Conservation (phyloP, 2,329 filamentous ascomycete genomes). For the Monosporascus ibericus region DNA sequence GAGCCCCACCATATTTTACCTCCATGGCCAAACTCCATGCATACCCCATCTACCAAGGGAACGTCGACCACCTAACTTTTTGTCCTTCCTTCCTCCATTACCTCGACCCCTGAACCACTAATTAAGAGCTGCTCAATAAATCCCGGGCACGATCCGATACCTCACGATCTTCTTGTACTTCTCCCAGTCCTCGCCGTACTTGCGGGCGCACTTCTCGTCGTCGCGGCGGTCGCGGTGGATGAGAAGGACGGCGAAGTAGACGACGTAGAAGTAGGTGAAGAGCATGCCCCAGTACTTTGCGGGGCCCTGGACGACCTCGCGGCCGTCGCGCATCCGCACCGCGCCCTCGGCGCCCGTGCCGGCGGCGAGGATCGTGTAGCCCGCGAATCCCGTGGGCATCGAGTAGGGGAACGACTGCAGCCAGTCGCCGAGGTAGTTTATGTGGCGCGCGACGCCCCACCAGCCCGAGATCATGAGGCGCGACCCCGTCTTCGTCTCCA, state of each 20-base stretch:
- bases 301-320: constrained; percentile 63
- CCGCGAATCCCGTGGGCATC: constrained; percentile 77
- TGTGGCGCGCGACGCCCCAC: constrained; percentile 89
- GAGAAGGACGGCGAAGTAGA: constrained; percentile 84
- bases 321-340: constrained; percentile 52
- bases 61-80: too few relatives aligned
- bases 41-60: too few relatives aligned
- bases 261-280: constrained; percentile 88
- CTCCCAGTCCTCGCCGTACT: constrained; percentile 92
- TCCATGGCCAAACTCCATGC: too few relatives aligned
- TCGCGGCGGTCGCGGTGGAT: constrained; percentile 83
- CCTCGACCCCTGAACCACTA: not conserved
- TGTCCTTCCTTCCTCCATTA: not conserved
- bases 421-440: constrained; percentile 97
- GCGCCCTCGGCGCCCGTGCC: constrained; percentile 46
- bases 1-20: too few relatives aligned
- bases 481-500: constrained; percentile 76
- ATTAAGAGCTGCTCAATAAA: constrained; percentile 54
- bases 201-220: constrained; percentile 82
- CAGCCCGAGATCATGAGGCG: constrained; percentile 79
- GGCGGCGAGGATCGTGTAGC: constrained; percentile 64
- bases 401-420: constrained; percentile 88
- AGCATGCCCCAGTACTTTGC: constrained; percentile 79
- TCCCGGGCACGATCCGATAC: constrained; percentile 75
- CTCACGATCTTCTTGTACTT: constrained; percentile 77